These are phyloP conservation scores for Phytophthora melonis DNA, from an alignment of 352 stramenopile species.

Conservation along the genomic window DNA sequence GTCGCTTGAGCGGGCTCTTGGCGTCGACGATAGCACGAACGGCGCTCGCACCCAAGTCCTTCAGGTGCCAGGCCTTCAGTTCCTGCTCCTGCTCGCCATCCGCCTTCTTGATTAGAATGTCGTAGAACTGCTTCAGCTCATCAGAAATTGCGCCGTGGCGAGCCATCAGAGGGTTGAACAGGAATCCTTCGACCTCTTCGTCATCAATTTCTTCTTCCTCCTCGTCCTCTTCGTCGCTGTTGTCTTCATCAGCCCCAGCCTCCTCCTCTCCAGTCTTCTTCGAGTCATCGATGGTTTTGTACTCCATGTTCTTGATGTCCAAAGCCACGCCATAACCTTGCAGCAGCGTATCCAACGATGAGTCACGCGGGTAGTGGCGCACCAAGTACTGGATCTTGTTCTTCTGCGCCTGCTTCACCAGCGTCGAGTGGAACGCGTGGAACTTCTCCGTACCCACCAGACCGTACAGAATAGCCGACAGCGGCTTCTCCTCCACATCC, in stretches of 20 bases:
- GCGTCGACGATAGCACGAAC: conserved; percentile 73
- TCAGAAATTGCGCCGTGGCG: conserved; percentile 52
- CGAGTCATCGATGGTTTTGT: conserved; percentile 95
- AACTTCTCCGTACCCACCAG: conserved; percentile 75
- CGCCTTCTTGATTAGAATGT: conserved; percentile 61
- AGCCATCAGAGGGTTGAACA: conserved; percentile 67
- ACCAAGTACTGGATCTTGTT: conserved; percentile 85
- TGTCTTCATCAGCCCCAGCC: conserved; percentile 36
- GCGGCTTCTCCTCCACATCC: conserved; percentile 13
- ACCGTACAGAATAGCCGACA: conserved; percentile 89
- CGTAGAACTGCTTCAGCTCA: conserved; percentile 63
- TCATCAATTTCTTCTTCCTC: conserved; percentile 50
- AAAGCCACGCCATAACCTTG: conserved; percentile 94
- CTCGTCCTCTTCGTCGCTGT: conserved; percentile 47
- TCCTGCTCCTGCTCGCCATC: conserved; percentile 46
- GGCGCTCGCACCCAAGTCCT: conserved; percentile 89
- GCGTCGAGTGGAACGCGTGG: conserved; percentile 70
- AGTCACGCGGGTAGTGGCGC: conserved; percentile 79
- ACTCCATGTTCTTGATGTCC: conserved; percentile 98
- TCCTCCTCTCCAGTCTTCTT: conserved; percentile 62
- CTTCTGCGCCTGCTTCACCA: conserved; percentile 65
- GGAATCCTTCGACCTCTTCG: conserved; percentile 74
- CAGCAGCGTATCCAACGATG: conserved; percentile 76
- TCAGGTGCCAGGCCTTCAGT: conserved; percentile 90
- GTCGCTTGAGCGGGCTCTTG: conserved; percentile 78